Conservation (phyloP, 331 rosid genomes). For the Malus hybrid region DNA sequence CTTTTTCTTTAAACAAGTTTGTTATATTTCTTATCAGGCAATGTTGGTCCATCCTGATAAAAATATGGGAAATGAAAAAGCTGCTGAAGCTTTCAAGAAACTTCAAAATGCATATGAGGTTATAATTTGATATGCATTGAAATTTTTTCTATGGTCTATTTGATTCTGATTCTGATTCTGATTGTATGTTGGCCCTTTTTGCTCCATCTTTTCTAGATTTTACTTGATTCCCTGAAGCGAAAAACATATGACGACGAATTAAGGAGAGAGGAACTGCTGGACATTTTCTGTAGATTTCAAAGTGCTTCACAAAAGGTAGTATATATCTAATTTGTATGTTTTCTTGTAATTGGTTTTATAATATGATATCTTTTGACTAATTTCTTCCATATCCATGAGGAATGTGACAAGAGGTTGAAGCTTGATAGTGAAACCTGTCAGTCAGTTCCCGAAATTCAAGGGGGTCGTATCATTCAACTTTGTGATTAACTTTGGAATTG, state of each 20-base stretch:
- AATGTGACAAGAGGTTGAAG: neutral
- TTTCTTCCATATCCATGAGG: neutral
- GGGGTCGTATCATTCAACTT: neutral
- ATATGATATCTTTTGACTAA: neutral
- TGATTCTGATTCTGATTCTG: slow-evolving; percentile 4
- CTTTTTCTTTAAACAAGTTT: slow-evolving; percentile 5
- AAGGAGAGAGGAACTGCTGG: slow-evolving; percentile 85
- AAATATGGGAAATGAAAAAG: slow-evolving; percentile 97
- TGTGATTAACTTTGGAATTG: neutral
- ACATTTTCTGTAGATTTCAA: slow-evolving; percentile 65
- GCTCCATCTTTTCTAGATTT: slow-evolving; percentile 43
- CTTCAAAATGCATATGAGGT: slow-evolving; percentile 99
- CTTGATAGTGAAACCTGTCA: neutral
- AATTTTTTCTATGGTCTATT: neutral
- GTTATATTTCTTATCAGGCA: slow-evolving; percentile 59
- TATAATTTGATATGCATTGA: slow-evolving; percentile 3
- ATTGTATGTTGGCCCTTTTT: slow-evolving; percentile 11
- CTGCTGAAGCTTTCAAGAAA: slow-evolving; percentile 96
- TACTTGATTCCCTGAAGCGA: slow-evolving; percentile 81
- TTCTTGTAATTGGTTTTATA: neutral
- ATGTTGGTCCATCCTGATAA: slow-evolving; percentile 99
- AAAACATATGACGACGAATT: slow-evolving; percentile 90
- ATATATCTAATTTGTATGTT: neutral
- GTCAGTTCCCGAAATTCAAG: neutral
- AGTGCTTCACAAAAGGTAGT: slow-evolving; percentile 59